Evolutionary conservation across 1,139 yeast species (phyloP).

Genomic region (Kodamaea fungicola): DNA sequence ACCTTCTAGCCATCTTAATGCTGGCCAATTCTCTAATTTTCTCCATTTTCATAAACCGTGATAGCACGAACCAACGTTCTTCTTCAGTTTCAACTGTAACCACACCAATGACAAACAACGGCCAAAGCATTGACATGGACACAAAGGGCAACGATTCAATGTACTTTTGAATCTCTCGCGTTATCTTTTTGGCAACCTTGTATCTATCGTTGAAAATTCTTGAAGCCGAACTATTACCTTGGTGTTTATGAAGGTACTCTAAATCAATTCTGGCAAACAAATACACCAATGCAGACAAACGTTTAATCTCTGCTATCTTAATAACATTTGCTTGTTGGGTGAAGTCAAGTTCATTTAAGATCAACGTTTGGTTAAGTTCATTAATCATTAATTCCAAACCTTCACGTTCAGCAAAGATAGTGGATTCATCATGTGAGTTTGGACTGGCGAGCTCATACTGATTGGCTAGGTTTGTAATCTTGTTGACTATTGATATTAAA

Average conservation of each 20-base stretch:
- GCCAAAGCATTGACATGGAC: slow-evolving; percentile 36
- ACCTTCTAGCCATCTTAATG: slow-evolving; percentile 28
- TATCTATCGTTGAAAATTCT: slow-evolving; percentile 9
- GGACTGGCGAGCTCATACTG: slow-evolving; percentile 20
- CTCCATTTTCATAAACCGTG: slow-evolving; percentile 28
- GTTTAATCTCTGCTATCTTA: slow-evolving; percentile 33
- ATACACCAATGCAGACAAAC: slow-evolving; percentile 28
- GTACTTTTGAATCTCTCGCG: slow-evolving; percentile 17
- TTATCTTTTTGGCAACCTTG: slow-evolving; percentile 11
- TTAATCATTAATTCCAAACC: slow-evolving; percentile 16
- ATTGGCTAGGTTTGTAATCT: slow-evolving; percentile 31
- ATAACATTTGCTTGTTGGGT: slow-evolving; percentile 11
- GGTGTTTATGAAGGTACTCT: slow-evolving; percentile 12
- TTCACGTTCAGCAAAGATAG: slow-evolving; percentile 11
- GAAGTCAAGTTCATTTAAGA: slow-evolving; percentile 9
- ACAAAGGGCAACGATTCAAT: slow-evolving; percentile 19
- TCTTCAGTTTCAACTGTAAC: slow-evolving; percentile 27
- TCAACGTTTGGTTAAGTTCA: slow-evolving; percentile 19
- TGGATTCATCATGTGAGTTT: slow-evolving; percentile 16
- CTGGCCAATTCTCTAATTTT: slow-evolving; percentile 30
- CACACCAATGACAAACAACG: slow-evolving; percentile 33
- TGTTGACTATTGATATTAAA: slow-evolving; percentile 28
- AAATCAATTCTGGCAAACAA: slow-evolving; percentile 30
- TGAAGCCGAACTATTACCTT: slow-evolving; percentile 5
- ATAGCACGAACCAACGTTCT: slow-evolving; percentile 32